Conservation (phyloP, 495 filamentous ascomycete genomes). For the Parachaetomium inaequale region DNA sequence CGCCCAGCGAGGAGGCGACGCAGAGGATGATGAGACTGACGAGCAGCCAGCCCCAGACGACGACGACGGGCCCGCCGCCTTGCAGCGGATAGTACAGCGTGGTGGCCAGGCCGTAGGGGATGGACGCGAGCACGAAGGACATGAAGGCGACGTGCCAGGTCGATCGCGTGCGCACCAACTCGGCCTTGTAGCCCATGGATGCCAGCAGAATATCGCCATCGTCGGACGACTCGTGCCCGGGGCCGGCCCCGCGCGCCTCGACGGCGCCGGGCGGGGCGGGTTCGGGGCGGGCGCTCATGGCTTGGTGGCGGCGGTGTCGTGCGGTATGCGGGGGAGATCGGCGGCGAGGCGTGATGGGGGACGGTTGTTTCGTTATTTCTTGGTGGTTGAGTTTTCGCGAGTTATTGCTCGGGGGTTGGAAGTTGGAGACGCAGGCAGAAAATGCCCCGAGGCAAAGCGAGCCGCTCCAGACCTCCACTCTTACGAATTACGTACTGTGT, state of each 20-base stretch:
- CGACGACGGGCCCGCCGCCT: conserved; percentile 60
- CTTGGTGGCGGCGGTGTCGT: background rate
- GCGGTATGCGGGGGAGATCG: background rate
- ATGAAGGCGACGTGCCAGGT: conserved; percentile 57
- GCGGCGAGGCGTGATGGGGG: background rate
- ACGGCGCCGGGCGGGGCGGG: background rate
- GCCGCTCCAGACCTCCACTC: background rate
- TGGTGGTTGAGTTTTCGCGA: background rate
- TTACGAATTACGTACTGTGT: conserved; percentile 1
- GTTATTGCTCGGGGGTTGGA: background rate
- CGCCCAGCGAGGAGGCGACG: conserved; percentile 51
- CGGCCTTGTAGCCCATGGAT: conserved; percentile 52
- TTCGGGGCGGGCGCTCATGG: conserved; percentile 3
- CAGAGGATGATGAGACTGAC: conserved; percentile 49
- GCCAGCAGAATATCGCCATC: conserved; percentile 48
- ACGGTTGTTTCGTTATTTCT: background rate
- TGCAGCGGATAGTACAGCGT: conserved; percentile 66
- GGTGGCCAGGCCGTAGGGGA: conserved; percentile 65
- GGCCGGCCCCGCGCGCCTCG: background rate
- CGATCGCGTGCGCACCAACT: conserved; percentile 49
- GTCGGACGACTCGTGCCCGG: conserved; percentile 18
- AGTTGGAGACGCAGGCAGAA: background rate
- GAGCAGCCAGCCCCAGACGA: conserved; percentile 61
- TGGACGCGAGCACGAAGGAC: conserved; percentile 53
- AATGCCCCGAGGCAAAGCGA: background rate